A percentile compares a stretch with the other conserved stretches of the same genome.
phyloP scores from a whole-genome alignment of 2,329 filamentous ascomycete species.

The Claviceps maximensis region DNA sequence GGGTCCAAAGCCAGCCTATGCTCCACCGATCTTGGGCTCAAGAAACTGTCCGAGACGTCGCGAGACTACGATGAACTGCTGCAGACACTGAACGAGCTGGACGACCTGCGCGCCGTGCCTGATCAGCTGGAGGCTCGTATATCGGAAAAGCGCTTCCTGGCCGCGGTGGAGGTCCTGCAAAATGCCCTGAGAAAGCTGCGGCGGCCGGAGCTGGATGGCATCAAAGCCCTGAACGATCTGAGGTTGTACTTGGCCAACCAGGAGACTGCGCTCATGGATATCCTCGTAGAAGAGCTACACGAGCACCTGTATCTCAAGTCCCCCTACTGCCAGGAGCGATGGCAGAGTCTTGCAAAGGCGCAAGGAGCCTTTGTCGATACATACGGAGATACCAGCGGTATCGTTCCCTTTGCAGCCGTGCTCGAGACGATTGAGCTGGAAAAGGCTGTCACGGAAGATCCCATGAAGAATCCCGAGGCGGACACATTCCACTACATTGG shows the following conservation, averaged over 20 bases:
- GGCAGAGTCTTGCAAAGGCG: slow-evolving; percentile 67
- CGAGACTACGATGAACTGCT: slow-evolving; percentile 85
- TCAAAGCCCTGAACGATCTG: slow-evolving; percentile 77
- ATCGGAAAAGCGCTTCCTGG: slow-evolving; percentile 89
- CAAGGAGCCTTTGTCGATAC: slow-evolving; percentile 41
- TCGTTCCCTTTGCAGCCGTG: slow-evolving; percentile 44
- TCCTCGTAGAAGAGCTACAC: slow-evolving; percentile 91
- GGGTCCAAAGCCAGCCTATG: slow-evolving; percentile 71
- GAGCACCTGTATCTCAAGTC: slow-evolving; percentile 97
- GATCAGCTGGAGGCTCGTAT: slow-evolving; percentile 90
- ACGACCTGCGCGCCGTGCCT: slow-evolving; percentile 78
- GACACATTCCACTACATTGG: slow-evolving; percentile 92
- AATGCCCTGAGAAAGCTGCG: slow-evolving; percentile 72
- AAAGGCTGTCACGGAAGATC: slow-evolving; percentile 62
- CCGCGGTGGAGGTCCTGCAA: slow-evolving; percentile 83
- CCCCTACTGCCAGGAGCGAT: slow-evolving; percentile 90
- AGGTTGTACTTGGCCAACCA: slow-evolving; percentile 85
- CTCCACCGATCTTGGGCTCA: slow-evolving; percentile 78
- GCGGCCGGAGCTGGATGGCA: slow-evolving; percentile 79
- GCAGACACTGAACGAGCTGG: slow-evolving; percentile 68
- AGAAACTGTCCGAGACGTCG: slow-evolving; percentile 75
- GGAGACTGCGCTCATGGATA: slow-evolving; percentile 82
- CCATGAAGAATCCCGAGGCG: slow-evolving; percentile 83
- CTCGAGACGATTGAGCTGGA: slow-evolving; percentile 49
- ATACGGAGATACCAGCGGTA: slow-evolving; percentile 30